phyloP scores from a whole-genome alignment of 202 grass and related monocot species.

The Schoenoplectus tabernaemontani region DNA sequence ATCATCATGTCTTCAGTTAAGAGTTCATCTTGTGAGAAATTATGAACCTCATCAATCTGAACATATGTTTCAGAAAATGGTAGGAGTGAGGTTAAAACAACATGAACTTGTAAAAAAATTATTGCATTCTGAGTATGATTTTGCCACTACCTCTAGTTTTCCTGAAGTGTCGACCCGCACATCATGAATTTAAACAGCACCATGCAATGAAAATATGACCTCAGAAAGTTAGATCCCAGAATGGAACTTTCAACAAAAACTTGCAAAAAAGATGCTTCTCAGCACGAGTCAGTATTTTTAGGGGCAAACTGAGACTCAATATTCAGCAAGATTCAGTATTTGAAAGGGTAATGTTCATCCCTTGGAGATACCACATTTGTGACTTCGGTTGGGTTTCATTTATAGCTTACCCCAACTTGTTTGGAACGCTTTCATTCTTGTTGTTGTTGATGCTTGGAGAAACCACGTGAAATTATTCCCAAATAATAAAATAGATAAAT shows the following conservation, averaged over 20 bases:
- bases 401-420: no score
- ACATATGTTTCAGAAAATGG: conserved; percentile 6
- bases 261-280: no score
- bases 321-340: no score
- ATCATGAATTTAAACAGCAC: conserved; percentile 23
- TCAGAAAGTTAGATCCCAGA: conserved; percentile 18
- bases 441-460: neutral
- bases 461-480: neutral
- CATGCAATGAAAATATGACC: conserved; percentile 22
- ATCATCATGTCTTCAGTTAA: conserved; percentile 91
- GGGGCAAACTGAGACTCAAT: no score
- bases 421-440: no score
- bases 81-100: neutral
- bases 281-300: no score
- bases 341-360: no score
- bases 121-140: conserved; percentile 23
- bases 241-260: neutral
- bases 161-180: conserved; percentile 35
- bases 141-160: conserved; percentile 53
- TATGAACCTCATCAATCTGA: conserved; percentile 76
- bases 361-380: no score
- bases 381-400: no score
- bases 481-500: neutral
- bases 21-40: conserved; percentile 98
- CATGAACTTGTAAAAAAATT: neutral